Conservation (phyloP, 768 basidiomycete species). For the Chiua virens region DNA sequence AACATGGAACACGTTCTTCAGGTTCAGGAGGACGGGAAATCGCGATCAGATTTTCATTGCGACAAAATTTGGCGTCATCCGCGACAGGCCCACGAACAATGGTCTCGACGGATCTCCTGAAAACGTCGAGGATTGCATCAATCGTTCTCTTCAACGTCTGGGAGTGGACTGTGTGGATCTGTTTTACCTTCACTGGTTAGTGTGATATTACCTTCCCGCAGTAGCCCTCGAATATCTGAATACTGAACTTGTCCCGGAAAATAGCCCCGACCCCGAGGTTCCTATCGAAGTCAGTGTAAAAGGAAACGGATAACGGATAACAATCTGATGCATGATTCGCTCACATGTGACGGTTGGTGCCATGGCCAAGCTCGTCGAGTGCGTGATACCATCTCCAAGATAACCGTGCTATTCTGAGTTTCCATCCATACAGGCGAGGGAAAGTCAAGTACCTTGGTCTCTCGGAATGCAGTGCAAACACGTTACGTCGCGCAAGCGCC, state of each 20-base stretch:
- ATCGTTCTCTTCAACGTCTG: slow-evolving; percentile 42
- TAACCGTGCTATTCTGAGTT: background rate
- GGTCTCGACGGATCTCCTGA: slow-evolving; percentile 40
- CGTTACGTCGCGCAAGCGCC: slow-evolving; percentile 50
- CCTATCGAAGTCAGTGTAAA: slow-evolving; percentile 45
- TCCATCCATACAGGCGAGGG: slow-evolving; percentile 32
- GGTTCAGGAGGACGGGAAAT: slow-evolving; percentile 49
- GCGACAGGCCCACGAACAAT: slow-evolving; percentile 16
- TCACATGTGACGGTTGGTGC: slow-evolving; percentile 43
- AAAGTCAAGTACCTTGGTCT: slow-evolving; percentile 51
- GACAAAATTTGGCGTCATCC: slow-evolving; percentile 51
- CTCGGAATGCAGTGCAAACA: slow-evolving; percentile 47
- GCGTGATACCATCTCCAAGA: slow-evolving; percentile 2
- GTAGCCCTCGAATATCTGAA: background rate
- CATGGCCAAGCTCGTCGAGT: slow-evolving; percentile 55
- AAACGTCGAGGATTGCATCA: slow-evolving; percentile 38
- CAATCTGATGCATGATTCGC: background rate
- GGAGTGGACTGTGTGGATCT: slow-evolving; percentile 45
- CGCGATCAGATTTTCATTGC: slow-evolving; percentile 56
- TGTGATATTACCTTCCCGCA: background rate
- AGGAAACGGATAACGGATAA: background rate
- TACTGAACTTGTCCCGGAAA: background rate
- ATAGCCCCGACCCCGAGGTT: slow-evolving; percentile 39
- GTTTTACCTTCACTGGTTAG: slow-evolving; percentile 45
- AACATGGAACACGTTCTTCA: slow-evolving; percentile 8